Evolutionary conservation across 1,139 yeast genomes (phyloP).

Genomic region (Eremothecium sinecaudum): DNA sequence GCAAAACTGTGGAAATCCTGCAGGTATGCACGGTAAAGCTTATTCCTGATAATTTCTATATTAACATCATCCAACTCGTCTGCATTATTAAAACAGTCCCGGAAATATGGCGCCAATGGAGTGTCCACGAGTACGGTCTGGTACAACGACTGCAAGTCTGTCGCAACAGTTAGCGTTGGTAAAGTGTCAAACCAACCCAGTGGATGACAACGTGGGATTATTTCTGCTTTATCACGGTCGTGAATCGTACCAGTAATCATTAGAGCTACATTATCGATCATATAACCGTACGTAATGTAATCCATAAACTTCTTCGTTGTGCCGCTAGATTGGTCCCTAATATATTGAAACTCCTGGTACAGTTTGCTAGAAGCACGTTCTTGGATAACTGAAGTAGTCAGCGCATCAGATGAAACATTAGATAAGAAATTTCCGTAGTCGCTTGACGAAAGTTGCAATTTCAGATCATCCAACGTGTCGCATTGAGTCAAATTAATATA

Average conservation of each 20-base stretch:
- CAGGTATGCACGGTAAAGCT: slow-evolving; percentile 82
- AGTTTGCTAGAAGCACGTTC: slow-evolving; percentile 66
- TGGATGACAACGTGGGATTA: slow-evolving; percentile 86
- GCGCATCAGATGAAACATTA: slow-evolving; percentile 68
- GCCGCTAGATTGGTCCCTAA: slow-evolving; percentile 76
- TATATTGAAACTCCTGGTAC: slow-evolving; percentile 74
- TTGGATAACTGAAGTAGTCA: slow-evolving; percentile 71
- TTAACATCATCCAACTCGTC: slow-evolving; percentile 92
- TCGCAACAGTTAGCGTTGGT: slow-evolving; percentile 89
- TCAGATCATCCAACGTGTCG: slow-evolving; percentile 87
- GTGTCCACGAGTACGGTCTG: slow-evolving; percentile 94
- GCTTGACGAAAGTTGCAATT: slow-evolving; percentile 86
- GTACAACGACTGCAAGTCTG: slow-evolving; percentile 86
- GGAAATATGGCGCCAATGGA: slow-evolving; percentile 93
- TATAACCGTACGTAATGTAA: slow-evolving; percentile 87
- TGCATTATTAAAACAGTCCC: slow-evolving; percentile 72
- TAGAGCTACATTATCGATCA: slow-evolving; percentile 95
- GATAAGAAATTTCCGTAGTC: slow-evolving; percentile 90
- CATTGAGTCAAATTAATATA: slow-evolving; percentile 92
- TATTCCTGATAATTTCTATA: slow-evolving; percentile 89
- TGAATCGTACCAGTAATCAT: slow-evolving; percentile 97
- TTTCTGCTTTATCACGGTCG: slow-evolving; percentile 82
- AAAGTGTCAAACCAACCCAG: slow-evolving; percentile 97
- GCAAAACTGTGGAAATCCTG: slow-evolving; percentile 76
- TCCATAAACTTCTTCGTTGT: slow-evolving; percentile 76